A percentile compares a stretch with the other conserved stretches of the same genome.
These are phyloP conservation scores for Venturia nashicola DNA, from an alignment of 2,329 filamentous ascomycete genomes.

Conservation along the genomic window DNA sequence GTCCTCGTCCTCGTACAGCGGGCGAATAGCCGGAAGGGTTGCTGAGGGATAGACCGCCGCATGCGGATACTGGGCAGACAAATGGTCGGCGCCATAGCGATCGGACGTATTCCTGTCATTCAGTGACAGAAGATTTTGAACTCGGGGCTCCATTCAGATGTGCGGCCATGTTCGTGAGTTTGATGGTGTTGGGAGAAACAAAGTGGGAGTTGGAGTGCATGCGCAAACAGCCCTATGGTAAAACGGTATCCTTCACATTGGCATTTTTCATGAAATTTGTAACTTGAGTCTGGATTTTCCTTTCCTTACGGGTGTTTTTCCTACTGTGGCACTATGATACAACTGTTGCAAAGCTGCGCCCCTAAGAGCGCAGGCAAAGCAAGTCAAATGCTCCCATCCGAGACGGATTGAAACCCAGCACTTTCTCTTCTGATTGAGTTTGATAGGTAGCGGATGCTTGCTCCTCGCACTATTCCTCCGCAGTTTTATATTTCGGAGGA, in stretches of 20 bases:
- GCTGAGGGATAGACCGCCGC: conserved; percentile 5
- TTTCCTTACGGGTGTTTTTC: not conserved
- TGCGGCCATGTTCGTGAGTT: not conserved
- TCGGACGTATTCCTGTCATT: not conserved
- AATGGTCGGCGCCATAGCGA: conserved; percentile 3
- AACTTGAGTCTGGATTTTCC: not conserved
- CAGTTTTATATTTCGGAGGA: not conserved
- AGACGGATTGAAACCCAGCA: not conserved
- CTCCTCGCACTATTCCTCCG: not conserved
- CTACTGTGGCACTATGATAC: not conserved
- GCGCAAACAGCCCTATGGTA: not conserved
- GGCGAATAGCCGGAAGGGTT: conserved; percentile 6
- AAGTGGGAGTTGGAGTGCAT: not conserved
- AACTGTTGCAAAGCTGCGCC: not conserved
- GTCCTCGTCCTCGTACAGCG: conserved; percentile 4
- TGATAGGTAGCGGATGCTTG: not conserved
- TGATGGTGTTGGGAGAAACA: not conserved
- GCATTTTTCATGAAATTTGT: not conserved
- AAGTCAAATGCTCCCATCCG: not conserved
- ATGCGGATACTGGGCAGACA: not conserved
- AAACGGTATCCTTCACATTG: not conserved
- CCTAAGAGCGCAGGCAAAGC: not conserved
- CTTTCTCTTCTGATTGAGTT: not conserved
- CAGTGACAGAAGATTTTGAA: conserved; percentile 4
- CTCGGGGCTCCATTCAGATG: conserved; percentile 8